These are phyloP conservation scores for Neurospora sp. DNA, from an alignment of 2,329 filamentous ascomycete species.

Conservation along the genomic window DNA sequence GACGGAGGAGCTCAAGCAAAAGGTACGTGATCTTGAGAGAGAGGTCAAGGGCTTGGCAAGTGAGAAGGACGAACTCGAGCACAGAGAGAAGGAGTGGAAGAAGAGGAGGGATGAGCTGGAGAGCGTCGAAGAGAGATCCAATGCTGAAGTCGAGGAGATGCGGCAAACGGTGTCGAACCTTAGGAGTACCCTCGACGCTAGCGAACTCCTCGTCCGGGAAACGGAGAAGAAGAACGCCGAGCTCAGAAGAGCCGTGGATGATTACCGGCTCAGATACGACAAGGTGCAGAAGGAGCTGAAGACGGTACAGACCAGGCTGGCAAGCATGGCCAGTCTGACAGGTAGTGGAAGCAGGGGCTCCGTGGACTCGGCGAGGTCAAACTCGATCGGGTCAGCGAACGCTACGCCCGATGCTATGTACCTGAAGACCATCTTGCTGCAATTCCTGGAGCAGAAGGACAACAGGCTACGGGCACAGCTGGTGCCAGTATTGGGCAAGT, in stretches of 20 bases:
- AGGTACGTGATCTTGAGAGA: slow-evolving; percentile 71
- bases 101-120: slow-evolving; percentile 68
- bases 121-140: slow-evolving; percentile 54
- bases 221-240: slow-evolving; percentile 74
- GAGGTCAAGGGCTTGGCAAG: slow-evolving; percentile 59
- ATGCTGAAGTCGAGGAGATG: slow-evolving; percentile 65
- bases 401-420: slow-evolving; percentile 47
- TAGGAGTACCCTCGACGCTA: slow-evolving; percentile 72
- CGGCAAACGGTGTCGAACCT: slow-evolving; percentile 68
- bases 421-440: slow-evolving; percentile 69
- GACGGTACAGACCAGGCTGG: slow-evolving; percentile 37
- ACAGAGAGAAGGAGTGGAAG: slow-evolving; percentile 64
- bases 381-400: slow-evolving; percentile 16
- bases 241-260: slow-evolving; percentile 65
- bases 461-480: slow-evolving; percentile 65
- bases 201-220: slow-evolving; percentile 74
- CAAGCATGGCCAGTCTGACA: slow-evolving; percentile 19
- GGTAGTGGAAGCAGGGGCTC: slow-evolving; percentile 31
- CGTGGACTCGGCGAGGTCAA: slow-evolving; percentile 34
- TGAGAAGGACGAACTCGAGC: slow-evolving; percentile 70
- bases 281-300: slow-evolving; percentile 63
- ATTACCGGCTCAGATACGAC: slow-evolving; percentile 66
- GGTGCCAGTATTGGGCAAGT: slow-evolving; percentile 65
- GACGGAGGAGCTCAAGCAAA: slow-evolving; percentile 72
- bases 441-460: slow-evolving; percentile 74